Percentiles rank a stretch among this genome's conserved stretches.
These are phyloP conservation scores for Trichosporon coremiiforme DNA, from an alignment of 1,284 basidiomycete species.

Conservation along the genomic window DNA sequence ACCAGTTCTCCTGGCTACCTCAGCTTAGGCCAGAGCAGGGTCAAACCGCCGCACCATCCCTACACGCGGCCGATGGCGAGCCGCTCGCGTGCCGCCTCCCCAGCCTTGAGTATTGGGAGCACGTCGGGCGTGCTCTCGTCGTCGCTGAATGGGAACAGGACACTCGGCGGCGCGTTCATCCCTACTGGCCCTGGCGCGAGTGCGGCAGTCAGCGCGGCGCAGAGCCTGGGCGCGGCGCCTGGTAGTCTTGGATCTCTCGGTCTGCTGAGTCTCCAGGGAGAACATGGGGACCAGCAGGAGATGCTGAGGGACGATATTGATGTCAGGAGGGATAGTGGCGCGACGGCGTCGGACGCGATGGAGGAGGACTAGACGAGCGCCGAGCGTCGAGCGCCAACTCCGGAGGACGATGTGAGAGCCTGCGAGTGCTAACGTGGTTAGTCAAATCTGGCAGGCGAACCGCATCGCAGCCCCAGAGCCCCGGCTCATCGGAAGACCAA, in stretches of 20 bases:
- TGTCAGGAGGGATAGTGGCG: background rate
- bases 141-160: constrained; percentile 32
- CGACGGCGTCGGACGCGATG: background rate
- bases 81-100: constrained; percentile 47
- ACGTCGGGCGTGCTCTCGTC: constrained; percentile 40
- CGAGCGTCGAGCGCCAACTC: too few species aligned
- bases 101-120: constrained; percentile 50
- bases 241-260: constrained; percentile 46
- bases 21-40: constrained; percentile 15
- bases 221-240: constrained; percentile 29
- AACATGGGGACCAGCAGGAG: background rate
- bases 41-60: constrained; percentile 33
- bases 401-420: too few species aligned
- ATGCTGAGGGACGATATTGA: background rate
- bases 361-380: constrained; percentile 22
- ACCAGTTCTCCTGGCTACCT: constrained; percentile 27
- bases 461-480: too few species aligned
- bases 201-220: constrained; percentile 27
- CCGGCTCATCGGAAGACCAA: too few species aligned
- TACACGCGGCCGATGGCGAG: constrained; percentile 46
- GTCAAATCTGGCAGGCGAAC: too few species aligned
- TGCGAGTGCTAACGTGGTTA: too few species aligned
- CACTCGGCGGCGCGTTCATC: constrained; percentile 40
- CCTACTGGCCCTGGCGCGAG: constrained; percentile 33
- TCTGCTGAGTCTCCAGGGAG: constrained; percentile 41